These are phyloP conservation scores for Lachnellula subtilissima DNA, from an alignment of 2,329 filamentous ascomycete genomes.

Conservation along the genomic window DNA sequence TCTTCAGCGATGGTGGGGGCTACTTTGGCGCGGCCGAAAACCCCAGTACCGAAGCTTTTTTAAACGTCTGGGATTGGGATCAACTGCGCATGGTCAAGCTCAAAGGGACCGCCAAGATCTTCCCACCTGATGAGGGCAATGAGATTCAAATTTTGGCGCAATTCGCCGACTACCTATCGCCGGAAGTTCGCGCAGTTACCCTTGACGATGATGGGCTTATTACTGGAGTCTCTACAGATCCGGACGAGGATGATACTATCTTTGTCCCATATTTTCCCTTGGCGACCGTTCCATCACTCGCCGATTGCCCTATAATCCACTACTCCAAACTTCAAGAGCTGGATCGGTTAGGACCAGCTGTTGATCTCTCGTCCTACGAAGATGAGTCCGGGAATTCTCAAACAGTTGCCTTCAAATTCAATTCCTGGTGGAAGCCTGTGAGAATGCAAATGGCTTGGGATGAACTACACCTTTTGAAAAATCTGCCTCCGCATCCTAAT, in stretches of 20 bases:
- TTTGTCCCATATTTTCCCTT: constrained; percentile 3
- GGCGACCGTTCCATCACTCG: constrained; percentile 4
- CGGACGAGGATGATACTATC: too few relatives aligned
- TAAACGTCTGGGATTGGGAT: constrained; percentile 11
- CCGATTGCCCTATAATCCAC: constrained; percentile 8
- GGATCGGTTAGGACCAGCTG: constrained; percentile 6
- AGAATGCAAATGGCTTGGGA: constrained; percentile 27
- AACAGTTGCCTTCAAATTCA: constrained; percentile 10
- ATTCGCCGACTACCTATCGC: too few relatives aligned
- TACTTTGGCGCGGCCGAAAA: constrained; percentile 7
- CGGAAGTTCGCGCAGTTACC: too few relatives aligned
- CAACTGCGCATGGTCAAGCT: constrained; percentile 10
- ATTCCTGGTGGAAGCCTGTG: constrained; percentile 10
- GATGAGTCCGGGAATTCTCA: constrained; percentile 9
- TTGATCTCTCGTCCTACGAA: constrained; percentile 10
- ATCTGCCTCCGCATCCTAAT: constrained; percentile 35
- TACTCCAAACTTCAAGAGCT: constrained; percentile 13
- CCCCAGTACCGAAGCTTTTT: constrained; percentile 6
- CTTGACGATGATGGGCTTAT: too few relatives aligned
- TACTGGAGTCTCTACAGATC: too few relatives aligned
- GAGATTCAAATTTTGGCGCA: not conserved
- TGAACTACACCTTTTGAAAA: constrained; percentile 35
- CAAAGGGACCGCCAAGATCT: constrained; percentile 8
- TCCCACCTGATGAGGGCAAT: not conserved
- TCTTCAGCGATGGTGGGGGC: not conserved